Evolutionary conservation across 2,329 filamentous ascomycete genomes (phyloP), one percentile per base, ranked within the genome.

Genomic region (Aspergillus pseudotamarii): DNA sequence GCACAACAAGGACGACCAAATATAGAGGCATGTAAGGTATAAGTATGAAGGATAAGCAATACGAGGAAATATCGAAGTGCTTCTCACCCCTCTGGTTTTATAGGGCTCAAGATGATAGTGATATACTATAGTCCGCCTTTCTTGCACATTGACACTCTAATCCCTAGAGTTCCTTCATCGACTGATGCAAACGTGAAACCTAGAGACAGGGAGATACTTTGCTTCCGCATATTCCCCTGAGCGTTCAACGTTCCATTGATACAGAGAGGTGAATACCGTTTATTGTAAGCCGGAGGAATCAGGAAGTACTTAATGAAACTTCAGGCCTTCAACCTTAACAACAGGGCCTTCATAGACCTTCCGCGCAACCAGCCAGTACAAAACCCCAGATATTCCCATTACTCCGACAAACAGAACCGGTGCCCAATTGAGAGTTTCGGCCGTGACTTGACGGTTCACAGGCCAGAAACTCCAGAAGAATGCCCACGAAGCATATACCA

Each of bases 381-480:
- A 81, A 5, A 73, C 66, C 3, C 75, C 67, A 3, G 79, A 77
- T 38, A 82, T 73, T 9, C 79, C 56, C 63, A 82, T 76, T 6
- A 79, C 73, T 2, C 72, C 75, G 46, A 68, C 71, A 59, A 83
- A 82, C 43, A 85, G 78, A 5, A 83, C 75, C 21, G 76, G 69
- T 30, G 78, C 79, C 81, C 82, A 86, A 70, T 86, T 86, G 71
- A 85, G 83, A 11, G 76, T 79, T 4, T 68, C 70, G 4, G 74
- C 67, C 0, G 75, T 78, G 0, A 83, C 76, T 0, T 75, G 70
- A 12, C 77, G 69, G 1, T 71, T 64, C 1, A 73, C 69, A 1
- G 84, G 84, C 71, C 83, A 85, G 61, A 82, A 82, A 16, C 76
- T 73, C 69, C 84, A 83, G 53, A 84, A 75, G 61, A 82, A 78